Base-by-base conservation (phyloP, 805 yeast species). In the Kazachstania kunashirensis region DNA sequence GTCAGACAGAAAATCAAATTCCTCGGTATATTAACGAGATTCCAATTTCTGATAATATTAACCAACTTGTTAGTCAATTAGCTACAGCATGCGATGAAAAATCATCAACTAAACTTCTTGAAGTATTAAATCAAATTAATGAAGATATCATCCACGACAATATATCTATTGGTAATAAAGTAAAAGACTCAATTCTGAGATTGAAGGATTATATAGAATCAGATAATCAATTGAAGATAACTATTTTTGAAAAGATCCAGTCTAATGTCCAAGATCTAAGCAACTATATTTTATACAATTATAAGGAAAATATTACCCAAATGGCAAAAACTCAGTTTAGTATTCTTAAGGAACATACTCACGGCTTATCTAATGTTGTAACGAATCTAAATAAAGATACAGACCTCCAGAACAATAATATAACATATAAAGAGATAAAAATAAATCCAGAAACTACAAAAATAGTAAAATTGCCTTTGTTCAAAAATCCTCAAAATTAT, bases 291-390 rank as follows among this genome's bases (percentile, higher is more conserved):
- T 13, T 34, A 13, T 16, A 39, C 4, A 28, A 31, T 8, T 42
- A 36, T 25, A 43, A 40, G 18, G 32, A 38, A 11, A 47, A 45
- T 20, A 19, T 42, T 2, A 31, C 27, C 4, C 52, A 52, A 36
- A 36, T 46, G 3, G 27, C 44, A 5, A 34, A 37, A 10, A 37
- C 47, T 2, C 56, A 51, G 28, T 31, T 30, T 11, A 40, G 40
- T 15, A 26, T 39, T 11, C 24, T 50, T 4, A 12, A n/a, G 4
- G 36, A 31, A 12, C 42, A 40, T 20, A 35, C 16, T 13, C n/a
- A 24, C 4, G 19, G 28, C 2, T 17, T 46, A 7, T 21, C 31
- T 3, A 19, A 35, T 5, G 31, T 45, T 8, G 25, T 36, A 3
- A 12, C 18, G 1, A 17, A 16, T 7, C 29, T 34, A 12, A 23